Evolutionary conservation across 805 yeast species (phyloP).

Genomic region (Yarrowia sp.): DNA sequence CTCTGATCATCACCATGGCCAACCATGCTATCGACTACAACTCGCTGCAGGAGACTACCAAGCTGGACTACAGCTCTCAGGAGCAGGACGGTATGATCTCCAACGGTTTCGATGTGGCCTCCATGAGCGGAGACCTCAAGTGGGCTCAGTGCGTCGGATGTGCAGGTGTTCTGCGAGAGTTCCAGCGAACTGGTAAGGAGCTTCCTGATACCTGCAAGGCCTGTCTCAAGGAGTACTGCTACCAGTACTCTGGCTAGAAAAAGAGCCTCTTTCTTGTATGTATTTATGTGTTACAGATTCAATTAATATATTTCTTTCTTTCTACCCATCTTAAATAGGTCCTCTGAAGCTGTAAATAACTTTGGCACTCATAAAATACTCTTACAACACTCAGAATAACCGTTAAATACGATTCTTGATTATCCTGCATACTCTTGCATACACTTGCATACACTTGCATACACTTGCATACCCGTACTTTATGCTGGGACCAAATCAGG

Average conservation of each 20-base stretch:
- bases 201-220: constrained; percentile 68
- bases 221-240: constrained; percentile 77
- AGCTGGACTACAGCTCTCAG: constrained; percentile 57
- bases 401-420: too few relatives aligned
- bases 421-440: too few relatives aligned
- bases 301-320: neutral
- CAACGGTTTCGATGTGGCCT: constrained; percentile 74
- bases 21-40: constrained; percentile 63
- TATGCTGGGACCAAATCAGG: too few relatives aligned
- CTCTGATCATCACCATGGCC: constrained; percentile 74
- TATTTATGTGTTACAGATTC: neutral
- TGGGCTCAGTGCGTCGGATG: constrained; percentile 81
- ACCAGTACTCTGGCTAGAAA: constrained; percentile 6
- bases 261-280: neutral
- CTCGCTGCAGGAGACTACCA: constrained; percentile 69
- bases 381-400: too few relatives aligned
- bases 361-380: too few relatives aligned
- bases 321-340: too few relatives aligned
- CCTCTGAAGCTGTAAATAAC: too few relatives aligned
- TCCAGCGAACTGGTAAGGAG: constrained; percentile 62
- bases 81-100: constrained; percentile 61
- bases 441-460: too few relatives aligned
- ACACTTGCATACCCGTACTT: too few relatives aligned
- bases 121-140: constrained; percentile 65
- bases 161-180: constrained; percentile 78